Evolutionary conservation across 2,329 filamentous ascomycete species (phyloP).

Genomic region (Stagonosporopsis cucurbitacearum): DNA sequence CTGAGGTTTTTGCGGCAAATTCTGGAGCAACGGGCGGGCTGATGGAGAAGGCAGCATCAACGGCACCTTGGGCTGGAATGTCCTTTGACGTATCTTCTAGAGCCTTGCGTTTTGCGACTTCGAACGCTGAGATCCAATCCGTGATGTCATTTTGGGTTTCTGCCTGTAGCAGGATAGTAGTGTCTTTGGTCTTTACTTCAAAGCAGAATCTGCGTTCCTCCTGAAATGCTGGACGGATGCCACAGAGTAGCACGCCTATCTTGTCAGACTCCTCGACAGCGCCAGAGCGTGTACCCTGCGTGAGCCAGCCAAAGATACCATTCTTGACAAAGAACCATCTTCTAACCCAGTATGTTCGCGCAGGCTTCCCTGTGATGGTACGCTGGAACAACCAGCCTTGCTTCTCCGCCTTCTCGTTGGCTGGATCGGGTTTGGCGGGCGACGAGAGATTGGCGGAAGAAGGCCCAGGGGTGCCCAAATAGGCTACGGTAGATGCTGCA

Average conservation of each 20-base stretch:
- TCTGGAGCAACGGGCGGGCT: slow-evolving; percentile 86
- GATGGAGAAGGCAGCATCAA: slow-evolving; percentile 86
- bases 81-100: slow-evolving; percentile 73
- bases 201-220: slow-evolving; percentile 97
- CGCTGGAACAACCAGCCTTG: slow-evolving; percentile 93
- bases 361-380: slow-evolving; percentile 83
- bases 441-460: slow-evolving; percentile 58
- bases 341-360: slow-evolving; percentile 85
- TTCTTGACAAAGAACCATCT: slow-evolving; percentile 97
- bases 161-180: slow-evolving; percentile 85
- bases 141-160: slow-evolving; percentile 92
- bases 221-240: slow-evolving; percentile 85
- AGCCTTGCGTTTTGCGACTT: slow-evolving; percentile 90
- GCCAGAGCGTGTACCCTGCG: slow-evolving; percentile 77
- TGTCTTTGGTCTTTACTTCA: slow-evolving; percentile 97
- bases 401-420: slow-evolving; percentile 70
- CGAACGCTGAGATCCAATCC: slow-evolving; percentile 92
- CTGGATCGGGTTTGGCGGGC: slow-evolving; percentile 60
- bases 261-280: slow-evolving; percentile 96
- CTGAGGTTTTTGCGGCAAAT: slow-evolving; percentile 80
- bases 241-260: slow-evolving; percentile 93
- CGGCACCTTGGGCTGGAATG: slow-evolving; percentile 53
- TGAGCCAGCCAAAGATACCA: slow-evolving; percentile 93
- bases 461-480: slow-evolving; percentile 70
- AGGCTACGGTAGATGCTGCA: slow-evolving; percentile 86